Evolutionary conservation across 257 asterid genomes (phyloP).

Genomic region (Oldenlandia corymbosa): DNA sequence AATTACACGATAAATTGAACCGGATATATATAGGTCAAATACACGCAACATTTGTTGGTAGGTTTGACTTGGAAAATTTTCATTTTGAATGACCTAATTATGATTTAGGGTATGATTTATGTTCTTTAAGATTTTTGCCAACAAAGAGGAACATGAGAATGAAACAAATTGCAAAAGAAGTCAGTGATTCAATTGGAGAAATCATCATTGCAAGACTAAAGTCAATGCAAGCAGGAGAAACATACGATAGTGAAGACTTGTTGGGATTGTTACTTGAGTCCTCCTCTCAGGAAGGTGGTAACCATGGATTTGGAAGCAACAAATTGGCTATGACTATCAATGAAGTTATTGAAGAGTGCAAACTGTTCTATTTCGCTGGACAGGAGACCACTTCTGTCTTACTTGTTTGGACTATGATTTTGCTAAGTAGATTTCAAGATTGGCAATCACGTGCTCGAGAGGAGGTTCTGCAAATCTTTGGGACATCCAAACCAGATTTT

Average conservation of each 20-base stretch:
- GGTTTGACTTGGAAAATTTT: no score
- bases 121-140: constrained; percentile 11
- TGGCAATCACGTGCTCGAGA: constrained; percentile 25
- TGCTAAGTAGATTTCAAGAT: constrained; percentile 11
- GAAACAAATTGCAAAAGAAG: constrained; percentile 5
- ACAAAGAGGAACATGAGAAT: constrained; percentile 13
- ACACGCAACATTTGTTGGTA: no score
- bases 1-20: no score
- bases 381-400: constrained; percentile 21
- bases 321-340: constrained; percentile 5
- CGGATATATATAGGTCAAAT: no score
- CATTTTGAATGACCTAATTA: no score
- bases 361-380: constrained; percentile 19
- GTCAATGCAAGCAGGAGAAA: constrained; percentile 12
- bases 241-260: constrained; percentile 15
- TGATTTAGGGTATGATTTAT: no score
- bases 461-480: constrained; percentile 16
- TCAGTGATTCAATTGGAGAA: neutral
- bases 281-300: constrained; percentile 12
- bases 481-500: constrained; percentile 7
- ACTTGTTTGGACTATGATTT: constrained; percentile 23
- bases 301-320: constrained; percentile 13
- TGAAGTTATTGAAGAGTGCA: constrained; percentile 19
- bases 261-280: constrained; percentile 22
- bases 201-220: constrained; percentile 9